Conservation (phyloP, 345 rosid species). For the Lepidium didymum region DNA sequence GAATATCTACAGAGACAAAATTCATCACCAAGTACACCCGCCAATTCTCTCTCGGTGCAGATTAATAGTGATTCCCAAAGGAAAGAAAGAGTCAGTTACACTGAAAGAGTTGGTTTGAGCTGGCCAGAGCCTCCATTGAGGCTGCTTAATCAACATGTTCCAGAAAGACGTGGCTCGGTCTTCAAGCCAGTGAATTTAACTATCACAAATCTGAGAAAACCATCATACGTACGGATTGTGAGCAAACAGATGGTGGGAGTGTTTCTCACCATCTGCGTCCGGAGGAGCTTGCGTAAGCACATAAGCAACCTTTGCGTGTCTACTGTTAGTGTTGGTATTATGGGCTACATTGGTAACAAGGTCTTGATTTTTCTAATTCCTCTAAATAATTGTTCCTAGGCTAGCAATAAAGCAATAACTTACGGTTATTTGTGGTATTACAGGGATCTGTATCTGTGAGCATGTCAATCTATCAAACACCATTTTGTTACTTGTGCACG, state of each 20-base stretch:
- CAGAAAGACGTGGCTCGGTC: constrained; percentile 48
- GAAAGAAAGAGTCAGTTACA: constrained; percentile 45
- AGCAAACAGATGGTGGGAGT: constrained; percentile 97
- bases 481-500: constrained; percentile 71
- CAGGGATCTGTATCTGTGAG: constrained; percentile 95
- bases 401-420: neutral
- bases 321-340: constrained; percentile 85
- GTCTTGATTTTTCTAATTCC: constrained; percentile 32
- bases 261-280: constrained; percentile 83
- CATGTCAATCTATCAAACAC: constrained; percentile 87
- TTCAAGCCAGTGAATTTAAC: constrained; percentile 47
- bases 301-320: constrained; percentile 78
- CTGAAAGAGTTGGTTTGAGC: constrained; percentile 58
- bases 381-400: neutral
- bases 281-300: constrained; percentile 76
- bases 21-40: constrained; percentile 52
- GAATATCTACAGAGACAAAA: constrained; percentile 39
- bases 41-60: constrained; percentile 40
- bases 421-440: neutral
- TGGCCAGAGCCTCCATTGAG: constrained; percentile 81
- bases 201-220: constrained; percentile 51
- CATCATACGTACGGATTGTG: constrained; percentile 63
- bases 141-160: constrained; percentile 48
- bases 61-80: constrained; percentile 40
- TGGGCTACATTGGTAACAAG: constrained; percentile 99